Evolutionary conservation across 2,329 filamentous ascomycete species (phyloP).

Genomic region (Cercospora zeae-maydis): DNA sequence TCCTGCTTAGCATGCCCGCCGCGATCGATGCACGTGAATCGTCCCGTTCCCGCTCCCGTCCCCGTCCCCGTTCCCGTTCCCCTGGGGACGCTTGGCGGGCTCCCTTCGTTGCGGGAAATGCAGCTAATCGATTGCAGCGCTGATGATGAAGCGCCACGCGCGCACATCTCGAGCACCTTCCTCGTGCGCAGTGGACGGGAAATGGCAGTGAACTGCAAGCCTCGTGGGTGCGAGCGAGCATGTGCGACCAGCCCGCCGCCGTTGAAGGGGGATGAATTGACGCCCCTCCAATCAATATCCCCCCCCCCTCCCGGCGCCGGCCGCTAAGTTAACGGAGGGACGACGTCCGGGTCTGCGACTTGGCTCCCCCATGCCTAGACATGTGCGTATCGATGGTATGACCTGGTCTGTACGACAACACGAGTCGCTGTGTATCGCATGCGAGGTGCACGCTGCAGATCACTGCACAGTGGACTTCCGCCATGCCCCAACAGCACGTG

Average conservation of each 20-base stretch:
- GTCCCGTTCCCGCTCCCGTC: no score
- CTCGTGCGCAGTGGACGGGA: not conserved
- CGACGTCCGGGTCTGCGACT: not conserved
- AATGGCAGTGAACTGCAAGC: not conserved
- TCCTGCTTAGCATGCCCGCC: not conserved
- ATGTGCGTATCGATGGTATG: not conserved
- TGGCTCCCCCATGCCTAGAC: not conserved
- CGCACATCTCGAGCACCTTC: not conserved
- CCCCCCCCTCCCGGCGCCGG: not conserved
- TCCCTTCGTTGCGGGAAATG: not conserved
- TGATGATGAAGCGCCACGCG: no score
- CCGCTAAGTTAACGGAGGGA: not conserved
- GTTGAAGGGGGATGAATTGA: not conserved
- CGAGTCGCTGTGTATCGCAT: not conserved
- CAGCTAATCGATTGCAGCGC: not conserved
- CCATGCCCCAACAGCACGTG: constrained; percentile 2
- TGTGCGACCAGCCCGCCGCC: not conserved
- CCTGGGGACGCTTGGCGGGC: not conserved
- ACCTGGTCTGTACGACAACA: not conserved
- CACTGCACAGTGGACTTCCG: not conserved
- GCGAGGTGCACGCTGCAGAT: not conserved
- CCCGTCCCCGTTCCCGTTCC: not conserved
- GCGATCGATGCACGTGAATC: no score
- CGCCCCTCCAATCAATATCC: not conserved
- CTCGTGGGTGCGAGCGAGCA: not conserved